Base-by-base conservation (phyloP, 1,139 yeast species). In the Sugiyamaella sp. region DNA sequence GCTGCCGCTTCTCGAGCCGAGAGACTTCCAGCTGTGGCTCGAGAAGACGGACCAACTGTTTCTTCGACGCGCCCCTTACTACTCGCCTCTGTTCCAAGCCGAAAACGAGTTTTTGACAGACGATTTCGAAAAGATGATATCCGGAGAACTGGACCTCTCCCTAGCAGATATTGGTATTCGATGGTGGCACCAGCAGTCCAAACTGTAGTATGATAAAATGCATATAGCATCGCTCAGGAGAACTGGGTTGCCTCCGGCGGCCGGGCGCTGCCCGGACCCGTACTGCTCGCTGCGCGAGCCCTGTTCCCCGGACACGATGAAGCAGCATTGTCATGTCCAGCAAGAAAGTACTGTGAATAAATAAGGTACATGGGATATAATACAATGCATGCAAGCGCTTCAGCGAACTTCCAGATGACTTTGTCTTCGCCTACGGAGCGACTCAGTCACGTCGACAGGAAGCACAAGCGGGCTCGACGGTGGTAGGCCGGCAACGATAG, bases 131-230 rank as follows among this genome's bases (percentile, higher is more conserved):
- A 70, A 71, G 16, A 64, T 71, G 50, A 67, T 79, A 1, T 75
- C 83, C 40, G 76, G 77, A 57, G 74, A 70, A 6, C 73, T 82
- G 57, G 87, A 84, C 59, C 73, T 83, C 54, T 80, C 81, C 59
- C 72, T 87, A 58, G 80, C 85, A 2, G 84, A 80, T 51, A 62
- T 83, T 38, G 93, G 85, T 2, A 79, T 84, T 53, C 69, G 72
- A 29, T 86, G 91, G 90, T 86, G 87, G 86, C 82, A 80, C 27
- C 39, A 35, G 14, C 10, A 32, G 17, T 43, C 22, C 21, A 35
- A 17, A 25, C 21, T 17, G 39, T 33, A 27, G 37, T 19, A n/a
- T n/a, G 29, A 21, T 33, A 24, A 9, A 12, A 25, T 24, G 6
- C 41, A 8, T 17, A 37, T 37, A 20, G 41, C 24, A 35, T 35